Conservation (phyloP, 108 stramenopile genomes). For the Hondaea fermentalgiana region DNA sequence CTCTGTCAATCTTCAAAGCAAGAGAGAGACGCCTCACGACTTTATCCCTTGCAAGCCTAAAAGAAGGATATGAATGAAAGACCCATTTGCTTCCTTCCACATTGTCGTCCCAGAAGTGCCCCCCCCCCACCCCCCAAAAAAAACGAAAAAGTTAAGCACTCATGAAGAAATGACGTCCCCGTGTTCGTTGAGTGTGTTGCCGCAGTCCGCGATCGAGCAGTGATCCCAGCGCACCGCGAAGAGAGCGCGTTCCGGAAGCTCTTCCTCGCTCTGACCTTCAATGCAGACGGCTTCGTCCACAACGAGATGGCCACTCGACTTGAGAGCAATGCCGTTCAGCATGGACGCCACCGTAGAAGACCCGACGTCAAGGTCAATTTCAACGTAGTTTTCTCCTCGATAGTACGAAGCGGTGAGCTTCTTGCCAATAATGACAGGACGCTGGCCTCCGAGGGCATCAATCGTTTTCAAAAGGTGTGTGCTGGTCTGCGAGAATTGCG, state of each 20-base stretch:
- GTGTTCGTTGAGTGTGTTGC: not conserved
- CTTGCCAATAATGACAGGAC: not conserved
- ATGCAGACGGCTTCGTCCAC: not conserved
- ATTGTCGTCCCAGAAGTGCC: not conserved
- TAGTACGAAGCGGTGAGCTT: not conserved
- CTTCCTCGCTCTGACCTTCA: not conserved
- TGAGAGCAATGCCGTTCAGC: not conserved
- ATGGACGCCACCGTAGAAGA: constrained; percentile 9
- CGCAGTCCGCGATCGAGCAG: not conserved
- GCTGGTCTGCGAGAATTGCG: not conserved
- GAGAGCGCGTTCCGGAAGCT: constrained; percentile 7
- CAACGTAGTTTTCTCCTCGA: not conserved
- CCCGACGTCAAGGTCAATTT: not conserved
- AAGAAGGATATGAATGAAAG: too few relatives aligned
- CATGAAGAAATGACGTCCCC: not conserved
- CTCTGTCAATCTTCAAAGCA: too few relatives aligned
- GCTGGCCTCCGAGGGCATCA: not conserved
- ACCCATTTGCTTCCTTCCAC: too few relatives aligned
- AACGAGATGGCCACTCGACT: not conserved
- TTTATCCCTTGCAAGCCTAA: too few relatives aligned
- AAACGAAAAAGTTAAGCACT: not conserved
- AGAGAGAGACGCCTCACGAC: too few relatives aligned
- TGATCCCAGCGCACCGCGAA: not conserved
- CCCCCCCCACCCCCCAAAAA: not conserved
- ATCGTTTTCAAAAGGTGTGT: not conserved